Base-by-base conservation (phyloP, 2,329 filamentous ascomycete genomes). In the Drechmeria coniospora region DNA sequence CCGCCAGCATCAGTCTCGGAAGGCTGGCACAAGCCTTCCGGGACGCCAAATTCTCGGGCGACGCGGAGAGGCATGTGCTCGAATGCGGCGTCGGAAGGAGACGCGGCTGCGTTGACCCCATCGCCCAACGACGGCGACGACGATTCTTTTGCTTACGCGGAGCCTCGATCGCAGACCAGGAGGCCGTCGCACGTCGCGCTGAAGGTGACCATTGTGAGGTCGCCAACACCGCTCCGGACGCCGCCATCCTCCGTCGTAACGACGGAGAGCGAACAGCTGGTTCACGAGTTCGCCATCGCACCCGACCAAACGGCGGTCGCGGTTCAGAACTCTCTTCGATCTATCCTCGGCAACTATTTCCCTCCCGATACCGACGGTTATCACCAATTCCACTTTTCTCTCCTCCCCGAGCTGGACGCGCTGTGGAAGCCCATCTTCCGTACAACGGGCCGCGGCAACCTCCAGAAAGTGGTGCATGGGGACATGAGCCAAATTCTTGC, bases 401-500 rank as follows among this genome's bases (percentile, higher is more conserved):
- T 63, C 15, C 45, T 65, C 2, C 58, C 59, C 1, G 65, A 68
- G 23, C 51, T 61, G 23, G 57, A 63, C 18, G 58, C 51, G 4
- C 39, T 69, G 8, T 72, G 67, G 67, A 57, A 57, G 28, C 63
- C 65, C 3, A 51, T 72, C 1, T 63, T 71, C 25, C 49, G 42
- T 20, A 54, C 59, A 17, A 36, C 41, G 0, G 49, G 53, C 11
- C 31, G 45, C 1, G 42, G 36, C 2, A 47, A 34, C 27, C 44
- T 43, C 0, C 43, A 37, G n/a, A n/a, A n/a, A 4, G 31, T 37
- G 14, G 42, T 47, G 5, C 47, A 53, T 16, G 47, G 46, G 9
- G 50, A 54, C 21, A 47, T 70, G 9, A 68, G 75, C 37, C 57
- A 74, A 26, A 69, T 77, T 4, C 44, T 77, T 9, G 70, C 70